Conservation (phyloP, 2,329 filamentous ascomycete genomes). For the Exophiala mesophila region DNA sequence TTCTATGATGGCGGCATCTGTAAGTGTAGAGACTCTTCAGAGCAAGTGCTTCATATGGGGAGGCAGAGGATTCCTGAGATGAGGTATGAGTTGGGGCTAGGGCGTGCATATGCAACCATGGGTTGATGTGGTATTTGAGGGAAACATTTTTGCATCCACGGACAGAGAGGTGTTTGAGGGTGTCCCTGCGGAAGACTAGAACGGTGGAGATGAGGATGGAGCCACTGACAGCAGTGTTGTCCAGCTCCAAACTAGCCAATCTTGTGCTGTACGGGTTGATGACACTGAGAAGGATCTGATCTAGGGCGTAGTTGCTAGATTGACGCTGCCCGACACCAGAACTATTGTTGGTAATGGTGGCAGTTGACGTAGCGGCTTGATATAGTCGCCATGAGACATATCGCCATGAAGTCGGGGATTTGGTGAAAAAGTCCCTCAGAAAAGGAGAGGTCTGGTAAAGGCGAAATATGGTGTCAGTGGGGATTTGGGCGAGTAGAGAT, state of each 20-base stretch:
- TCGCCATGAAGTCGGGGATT: constrained; percentile 58
- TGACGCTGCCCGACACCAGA: constrained; percentile 38
- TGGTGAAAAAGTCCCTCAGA: constrained; percentile 50
- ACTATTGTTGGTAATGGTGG: constrained; percentile 28
- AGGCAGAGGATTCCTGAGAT: constrained; percentile 6
- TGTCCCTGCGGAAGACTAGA: constrained; percentile 49
- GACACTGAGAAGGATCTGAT: constrained; percentile 53
- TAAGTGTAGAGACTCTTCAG: constrained; percentile 59
- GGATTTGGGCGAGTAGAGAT: constrained; percentile 53
- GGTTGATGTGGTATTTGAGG: constrained; percentile 60
- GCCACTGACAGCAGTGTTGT: constrained; percentile 57
- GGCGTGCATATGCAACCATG: constrained; percentile 49
- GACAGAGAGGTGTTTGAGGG: constrained; percentile 55
- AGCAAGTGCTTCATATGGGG: constrained; percentile 45
- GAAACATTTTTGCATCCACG: constrained; percentile 61
- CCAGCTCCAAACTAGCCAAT: constrained; percentile 53
- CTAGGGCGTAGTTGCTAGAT: constrained; percentile 54
- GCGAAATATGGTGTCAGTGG: constrained; percentile 52
- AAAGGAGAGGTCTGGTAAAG: constrained; percentile 55
- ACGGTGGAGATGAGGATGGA: constrained; percentile 53
- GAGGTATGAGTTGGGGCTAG: constrained; percentile 25
- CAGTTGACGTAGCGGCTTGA: constrained; percentile 33
- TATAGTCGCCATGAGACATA: constrained; percentile 55
- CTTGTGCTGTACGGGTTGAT: constrained; percentile 53
- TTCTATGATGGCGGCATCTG: constrained; percentile 57